Conservation (phyloP, 495 filamentous ascomycete species). For the Hypoxylon fragiforme region DNA sequence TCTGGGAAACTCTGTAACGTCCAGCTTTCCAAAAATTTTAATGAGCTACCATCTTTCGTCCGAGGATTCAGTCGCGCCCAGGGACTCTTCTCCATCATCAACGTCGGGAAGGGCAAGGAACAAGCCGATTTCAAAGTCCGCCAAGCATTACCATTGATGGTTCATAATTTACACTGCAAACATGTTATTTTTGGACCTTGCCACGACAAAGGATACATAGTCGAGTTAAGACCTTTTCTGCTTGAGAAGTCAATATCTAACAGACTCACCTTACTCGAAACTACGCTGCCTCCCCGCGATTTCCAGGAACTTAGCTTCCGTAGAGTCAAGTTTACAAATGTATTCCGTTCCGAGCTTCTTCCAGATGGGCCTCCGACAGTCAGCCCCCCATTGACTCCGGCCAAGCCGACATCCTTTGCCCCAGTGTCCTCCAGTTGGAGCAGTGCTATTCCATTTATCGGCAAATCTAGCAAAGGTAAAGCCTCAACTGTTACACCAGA, state of each 20-base stretch:
- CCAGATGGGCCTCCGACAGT: slow-evolving; percentile 4
- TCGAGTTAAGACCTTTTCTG: slow-evolving; percentile 47
- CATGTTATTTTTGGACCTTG: slow-evolving; percentile 69
- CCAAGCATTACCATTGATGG: slow-evolving; percentile 56
- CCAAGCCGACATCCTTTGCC: not conserved
- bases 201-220: slow-evolving; percentile 63
- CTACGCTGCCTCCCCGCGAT: slow-evolving; percentile 36
- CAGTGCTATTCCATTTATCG: not conserved
- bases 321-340: slow-evolving; percentile 31
- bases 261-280: slow-evolving; percentile 39
- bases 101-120: slow-evolving; percentile 64
- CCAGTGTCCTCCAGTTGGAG: not conserved
- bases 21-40: slow-evolving; percentile 55
- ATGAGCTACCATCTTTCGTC: slow-evolving; percentile 55
- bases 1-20: slow-evolving; percentile 54
- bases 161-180: slow-evolving; percentile 63
- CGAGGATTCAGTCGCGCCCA: slow-evolving; percentile 62
- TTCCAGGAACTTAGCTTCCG: slow-evolving; percentile 37
- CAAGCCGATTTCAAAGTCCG: slow-evolving; percentile 62
- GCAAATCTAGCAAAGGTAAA: not conserved
- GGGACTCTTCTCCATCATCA: slow-evolving; percentile 63
- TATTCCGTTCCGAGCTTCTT: slow-evolving; percentile 45
- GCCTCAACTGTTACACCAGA: not conserved
- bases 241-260: slow-evolving; percentile 29
- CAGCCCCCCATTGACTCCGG: not conserved